Conservation (phyloP, 2,329 filamentous ascomycete species). For the Fonsecaea erecta region DNA sequence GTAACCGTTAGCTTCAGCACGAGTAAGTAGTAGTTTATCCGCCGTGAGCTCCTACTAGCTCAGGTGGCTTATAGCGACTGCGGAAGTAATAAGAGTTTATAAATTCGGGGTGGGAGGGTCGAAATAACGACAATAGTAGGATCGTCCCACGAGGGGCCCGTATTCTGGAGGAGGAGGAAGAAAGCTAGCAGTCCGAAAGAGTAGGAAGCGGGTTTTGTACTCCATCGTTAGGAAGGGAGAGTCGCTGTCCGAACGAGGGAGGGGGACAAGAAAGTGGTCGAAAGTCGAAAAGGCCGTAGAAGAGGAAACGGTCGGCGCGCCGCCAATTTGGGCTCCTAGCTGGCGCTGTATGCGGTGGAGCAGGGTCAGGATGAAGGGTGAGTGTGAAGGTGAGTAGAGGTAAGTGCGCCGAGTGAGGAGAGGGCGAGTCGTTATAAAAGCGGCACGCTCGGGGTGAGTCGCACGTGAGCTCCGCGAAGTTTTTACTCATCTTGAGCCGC, state of each 20-base stretch:
- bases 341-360: too few species aligned
- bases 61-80: too few species aligned
- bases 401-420: too few species aligned
- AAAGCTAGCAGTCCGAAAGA: neutral
- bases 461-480: neutral
- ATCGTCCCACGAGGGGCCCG: neutral
- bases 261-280: neutral
- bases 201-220: neutral
- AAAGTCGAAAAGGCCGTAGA: neutral
- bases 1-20: neutral
- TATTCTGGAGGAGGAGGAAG: neutral
- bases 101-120: neutral
- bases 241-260: neutral
- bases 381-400: too few species aligned
- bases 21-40: neutral
- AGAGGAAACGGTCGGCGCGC: neutral
- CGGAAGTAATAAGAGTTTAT: too few species aligned
- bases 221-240: neutral
- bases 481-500: too few species aligned
- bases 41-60: neutral
- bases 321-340: too few species aligned
- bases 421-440: too few species aligned
- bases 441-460: too few species aligned
- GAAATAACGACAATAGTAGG: neutral
- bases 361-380: too few species aligned